Base-by-base conservation (phyloP, 1,284 basidiomycete species). In the Somion occarium region DNA sequence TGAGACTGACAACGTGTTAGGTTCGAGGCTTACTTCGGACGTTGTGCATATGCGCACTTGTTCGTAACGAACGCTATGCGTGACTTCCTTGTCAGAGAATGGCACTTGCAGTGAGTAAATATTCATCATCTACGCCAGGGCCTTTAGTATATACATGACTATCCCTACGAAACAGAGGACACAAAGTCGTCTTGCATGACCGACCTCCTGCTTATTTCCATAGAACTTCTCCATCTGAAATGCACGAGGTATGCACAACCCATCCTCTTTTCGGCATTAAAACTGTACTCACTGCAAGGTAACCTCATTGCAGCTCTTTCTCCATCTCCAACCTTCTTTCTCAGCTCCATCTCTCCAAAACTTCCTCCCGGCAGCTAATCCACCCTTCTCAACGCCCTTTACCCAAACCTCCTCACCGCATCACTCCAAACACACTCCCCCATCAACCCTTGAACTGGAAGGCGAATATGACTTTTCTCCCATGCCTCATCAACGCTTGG, bases 41-140 rank as follows among this genome's bases (percentile, higher is more conserved):
- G 76, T 30, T 71, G 66, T 0, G 96, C 97, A 0, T 88, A 88
- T 64, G 91, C 89, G 0, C 97, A 99, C 64, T 67, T 99, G 1
- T 98, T 98, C 65, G 97, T 99, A 5, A 98, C 97, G 0, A 70
- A 80, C 41, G 93, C 93, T 1, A 93, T 99, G 88, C 80, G 75
- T 48, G 76, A 86, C 39, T 75, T 78, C 57, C 74, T 99, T 24
- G 73, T 79, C 2, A 69, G 78, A 37, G 76, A 89, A 54, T 98
- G 94, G 91, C 67, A 80, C 45, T 72, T 98, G 11, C 69, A 82
- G 90, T 92, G 56, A 51, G 88, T 78, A 18, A 44, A 38, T 24
- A 23, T 44, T 55, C 44, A 34, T 48, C 25, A 20, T 44, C 7
- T 38, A 45, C 34, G 42, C 7, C n/a, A n/a, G n/a, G n/a, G n/a